Conservation (phyloP, 2,329 filamentous ascomycete species). For the Blastomyces gilchristii region DNA sequence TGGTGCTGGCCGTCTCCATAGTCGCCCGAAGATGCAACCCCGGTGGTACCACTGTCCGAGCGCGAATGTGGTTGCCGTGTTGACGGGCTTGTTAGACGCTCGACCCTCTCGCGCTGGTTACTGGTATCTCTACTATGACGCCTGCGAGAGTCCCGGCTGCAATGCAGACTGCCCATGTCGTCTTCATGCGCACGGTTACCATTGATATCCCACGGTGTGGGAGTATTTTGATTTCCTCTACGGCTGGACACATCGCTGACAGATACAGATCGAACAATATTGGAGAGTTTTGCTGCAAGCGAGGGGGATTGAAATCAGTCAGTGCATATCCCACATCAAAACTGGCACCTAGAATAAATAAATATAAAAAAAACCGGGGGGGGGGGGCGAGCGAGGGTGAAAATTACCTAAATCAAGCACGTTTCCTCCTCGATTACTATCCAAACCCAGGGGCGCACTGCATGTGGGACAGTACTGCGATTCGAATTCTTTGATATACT, state of each 20-base stretch:
- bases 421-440: slow-evolving; percentile 87
- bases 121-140: slow-evolving; percentile 34
- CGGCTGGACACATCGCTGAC: slow-evolving; percentile 49
- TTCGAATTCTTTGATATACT: slow-evolving; percentile 91
- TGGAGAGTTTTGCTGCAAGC: slow-evolving; percentile 77
- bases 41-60: slow-evolving; percentile 69
- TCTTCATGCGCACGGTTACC: slow-evolving; percentile 8
- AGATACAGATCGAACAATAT: slow-evolving; percentile 75
- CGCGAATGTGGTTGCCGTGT: slow-evolving; percentile 50
- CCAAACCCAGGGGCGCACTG: slow-evolving; percentile 79
- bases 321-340: background rate
- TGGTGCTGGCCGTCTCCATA: slow-evolving; percentile 67
- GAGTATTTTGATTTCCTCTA: slow-evolving; percentile 46
- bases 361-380: no score
- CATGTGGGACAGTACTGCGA: slow-evolving; percentile 91
- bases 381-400: no score
- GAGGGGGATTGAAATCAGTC: background rate
- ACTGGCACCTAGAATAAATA: background rate
- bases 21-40: slow-evolving; percentile 62
- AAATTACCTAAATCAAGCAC: slow-evolving; percentile 72
- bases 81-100: slow-evolving; percentile 33
- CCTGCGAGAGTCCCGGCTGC: slow-evolving; percentile 23
- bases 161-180: slow-evolving; percentile 8
- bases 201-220: slow-evolving; percentile 49
- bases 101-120: slow-evolving; percentile 36